These are phyloP conservation scores for Yarrowia sp. DNA, from an alignment of 805 yeast species.

Conservation along the genomic window DNA sequence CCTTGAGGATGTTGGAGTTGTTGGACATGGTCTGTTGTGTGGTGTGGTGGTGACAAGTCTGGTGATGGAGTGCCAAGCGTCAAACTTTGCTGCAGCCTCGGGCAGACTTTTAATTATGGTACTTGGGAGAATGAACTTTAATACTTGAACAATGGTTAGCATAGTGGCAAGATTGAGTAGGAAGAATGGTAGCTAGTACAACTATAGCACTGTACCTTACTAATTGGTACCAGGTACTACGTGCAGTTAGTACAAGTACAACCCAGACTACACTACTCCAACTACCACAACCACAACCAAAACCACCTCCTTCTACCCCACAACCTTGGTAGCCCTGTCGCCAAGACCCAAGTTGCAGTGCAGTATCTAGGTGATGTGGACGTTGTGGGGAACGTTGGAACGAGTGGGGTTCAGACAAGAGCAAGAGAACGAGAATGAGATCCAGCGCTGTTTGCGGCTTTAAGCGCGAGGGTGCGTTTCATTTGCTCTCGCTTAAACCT, in stretches of 20 bases:
- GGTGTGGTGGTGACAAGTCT: not conserved
- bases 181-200: too few relatives aligned
- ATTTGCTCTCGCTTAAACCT: not conserved
- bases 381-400: conserved; percentile 6
- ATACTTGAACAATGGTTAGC: too few relatives aligned
- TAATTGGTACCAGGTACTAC: too few relatives aligned
- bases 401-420: not conserved
- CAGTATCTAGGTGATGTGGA: conserved; percentile 2
- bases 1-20: conserved; percentile 32
- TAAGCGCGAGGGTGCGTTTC: not conserved
- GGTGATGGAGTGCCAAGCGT: not conserved
- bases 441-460: not conserved
- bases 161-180: too few relatives aligned
- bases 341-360: not conserved
- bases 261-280: too few relatives aligned
- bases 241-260: too few relatives aligned
- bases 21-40: conserved; percentile 15
- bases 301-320: too few relatives aligned
- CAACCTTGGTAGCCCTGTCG: too few relatives aligned
- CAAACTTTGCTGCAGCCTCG: not conserved
- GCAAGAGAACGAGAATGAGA: too few relatives aligned
- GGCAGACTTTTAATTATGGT: not conserved
- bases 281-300: too few relatives aligned
- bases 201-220: too few relatives aligned
- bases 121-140: not conserved